Evolutionary conservation across 306 rosid species (phyloP), one percentile per base, ranked within the genome.

Genomic region (Prosopis cineraria): DNA sequence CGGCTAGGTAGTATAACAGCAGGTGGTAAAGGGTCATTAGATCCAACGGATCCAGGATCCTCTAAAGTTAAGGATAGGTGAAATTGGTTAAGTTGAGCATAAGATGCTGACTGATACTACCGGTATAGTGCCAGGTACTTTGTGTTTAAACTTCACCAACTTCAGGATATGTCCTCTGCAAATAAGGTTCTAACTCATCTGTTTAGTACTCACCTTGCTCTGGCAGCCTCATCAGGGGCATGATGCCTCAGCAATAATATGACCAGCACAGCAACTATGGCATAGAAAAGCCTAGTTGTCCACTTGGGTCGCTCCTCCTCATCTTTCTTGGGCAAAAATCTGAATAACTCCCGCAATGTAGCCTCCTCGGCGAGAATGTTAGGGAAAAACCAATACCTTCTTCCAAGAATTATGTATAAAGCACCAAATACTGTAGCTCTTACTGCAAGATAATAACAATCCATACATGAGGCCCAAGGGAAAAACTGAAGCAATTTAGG

Each of bases 181-280:
- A 60, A 68, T 27, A 72, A 65, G 39, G 53, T n/a, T 81, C 36
- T 43, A 55, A 77, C 20, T 43, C 55, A 60, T 58, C 65, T 43
- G 47, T 74, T 27, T 76, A 76, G 63, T 44, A 86, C 89, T 75
- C 72, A 91, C 99, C 99, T 96, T 66, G 97, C 99, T 87, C 98
- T 88, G 16, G 99, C 99, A 78, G 98, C 99, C 90, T 96, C 99
- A 83, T 96, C 97, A 58, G 99, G 99, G 34, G 99, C 98, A 84
- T 96, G 99, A 84, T 96, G 98, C 96, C 98, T 90, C 88, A 96
- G 73, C 73, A 93, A 75, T 65, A 93, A 78, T 75, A 96, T 96
- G 86, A 91, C 83, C 79, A 96, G 84, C 76, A 91, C 90, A 53
- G 96, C 94, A 37, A 82, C 85, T 17, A 85, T 33, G 25, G 99